These are phyloP conservation scores for Coprinopsis sp. DNA, from an alignment of 768 basidiomycete genomes.

Conservation along the genomic window DNA sequence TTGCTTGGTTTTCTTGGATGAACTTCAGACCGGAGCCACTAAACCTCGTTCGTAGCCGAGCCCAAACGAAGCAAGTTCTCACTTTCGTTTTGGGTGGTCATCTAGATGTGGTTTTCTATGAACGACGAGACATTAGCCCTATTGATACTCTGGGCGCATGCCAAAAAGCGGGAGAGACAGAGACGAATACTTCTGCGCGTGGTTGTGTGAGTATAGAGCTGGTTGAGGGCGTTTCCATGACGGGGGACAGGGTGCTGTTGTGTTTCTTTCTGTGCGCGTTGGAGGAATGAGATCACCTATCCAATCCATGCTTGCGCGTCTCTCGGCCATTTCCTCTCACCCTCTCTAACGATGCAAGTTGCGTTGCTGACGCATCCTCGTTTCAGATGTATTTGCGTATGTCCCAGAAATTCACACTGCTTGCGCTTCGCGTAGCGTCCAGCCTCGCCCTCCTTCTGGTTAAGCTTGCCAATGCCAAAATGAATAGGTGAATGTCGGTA, in stretches of 20 bases:
- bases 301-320: constrained; percentile 14
- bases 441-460: no score
- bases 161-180: constrained; percentile 45
- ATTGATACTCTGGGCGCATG: no score
- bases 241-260: neutral
- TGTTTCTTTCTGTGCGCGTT: constrained; percentile 1
- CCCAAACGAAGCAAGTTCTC: constrained; percentile 38
- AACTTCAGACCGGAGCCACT: no score
- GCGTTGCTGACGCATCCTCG: no score
- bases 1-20: constrained; percentile 8
- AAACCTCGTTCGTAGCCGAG: constrained; percentile 36
- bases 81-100: constrained; percentile 54
- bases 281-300: constrained; percentile 16
- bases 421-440: no score
- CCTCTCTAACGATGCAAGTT: neutral
- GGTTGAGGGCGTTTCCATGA: constrained; percentile 35
- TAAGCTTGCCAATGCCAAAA: no score
- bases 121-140: constrained; percentile 26
- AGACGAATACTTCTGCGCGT: constrained; percentile 49
- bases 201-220: constrained; percentile 58
- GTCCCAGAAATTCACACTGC: no score
- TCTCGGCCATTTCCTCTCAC: constrained; percentile 16
- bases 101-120: constrained; percentile 55
- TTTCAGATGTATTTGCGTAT: no score
- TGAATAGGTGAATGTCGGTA: no score